These are phyloP conservation scores for Globisporangium uncinulatum DNA, from an alignment of 352 stramenopile species.

Conservation along the genomic window DNA sequence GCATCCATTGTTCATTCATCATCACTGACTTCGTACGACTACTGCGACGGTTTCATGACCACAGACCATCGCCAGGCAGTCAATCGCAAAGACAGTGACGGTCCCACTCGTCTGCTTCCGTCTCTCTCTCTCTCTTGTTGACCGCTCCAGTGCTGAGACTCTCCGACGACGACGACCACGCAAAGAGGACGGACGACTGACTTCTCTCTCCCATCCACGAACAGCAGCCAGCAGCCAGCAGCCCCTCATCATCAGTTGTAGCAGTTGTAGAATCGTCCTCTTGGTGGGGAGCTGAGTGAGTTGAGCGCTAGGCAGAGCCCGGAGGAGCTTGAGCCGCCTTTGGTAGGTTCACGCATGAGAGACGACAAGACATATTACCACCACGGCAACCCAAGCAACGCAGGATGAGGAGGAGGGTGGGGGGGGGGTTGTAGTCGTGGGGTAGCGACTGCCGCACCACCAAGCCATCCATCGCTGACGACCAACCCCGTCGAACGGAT, in stretches of 20 bases:
- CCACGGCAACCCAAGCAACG: conserved; percentile 10
- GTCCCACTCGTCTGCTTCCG: too few species aligned
- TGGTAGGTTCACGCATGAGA: conserved; percentile 17
- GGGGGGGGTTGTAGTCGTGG: neutral
- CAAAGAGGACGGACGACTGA: neutral
- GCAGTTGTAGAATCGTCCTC: conserved; percentile 8
- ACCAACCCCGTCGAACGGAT: neutral
- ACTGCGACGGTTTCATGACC: too few species aligned
- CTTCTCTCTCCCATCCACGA: too few species aligned
- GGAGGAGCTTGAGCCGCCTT: conserved; percentile 58
- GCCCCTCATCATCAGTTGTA: conserved; percentile 13
- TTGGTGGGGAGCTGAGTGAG: neutral
- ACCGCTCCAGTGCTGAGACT: conserved; percentile 2
- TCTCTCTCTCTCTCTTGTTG: neutral
- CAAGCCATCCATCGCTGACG: conserved; percentile 10
- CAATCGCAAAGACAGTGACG: too few species aligned
- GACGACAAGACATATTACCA: conserved; percentile 26
- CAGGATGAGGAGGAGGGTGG: conserved; percentile 4
- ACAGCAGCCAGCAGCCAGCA: conserved; percentile 6
- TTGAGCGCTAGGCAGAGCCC: conserved; percentile 36
- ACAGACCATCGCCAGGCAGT: too few species aligned
- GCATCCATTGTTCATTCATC: too few species aligned
- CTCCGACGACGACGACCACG: too few species aligned
- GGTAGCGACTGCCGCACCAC: conserved; percentile 29
- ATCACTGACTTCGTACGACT: too few species aligned